phyloP scores from a whole-genome alignment of 495 filamentous ascomycete species.

The Neurospora sp. region DNA sequence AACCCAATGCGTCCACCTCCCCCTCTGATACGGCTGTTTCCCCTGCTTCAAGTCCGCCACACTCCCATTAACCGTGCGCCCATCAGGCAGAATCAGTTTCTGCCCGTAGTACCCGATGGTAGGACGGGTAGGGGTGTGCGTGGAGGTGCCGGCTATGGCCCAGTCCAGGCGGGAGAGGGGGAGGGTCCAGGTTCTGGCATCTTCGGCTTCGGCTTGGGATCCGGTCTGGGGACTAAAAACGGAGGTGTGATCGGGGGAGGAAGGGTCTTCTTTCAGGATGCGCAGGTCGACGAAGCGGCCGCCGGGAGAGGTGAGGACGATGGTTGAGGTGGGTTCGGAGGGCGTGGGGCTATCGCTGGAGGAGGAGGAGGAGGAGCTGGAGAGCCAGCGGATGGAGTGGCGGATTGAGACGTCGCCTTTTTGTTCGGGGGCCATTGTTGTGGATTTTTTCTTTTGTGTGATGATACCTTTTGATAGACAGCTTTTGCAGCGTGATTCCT shows the following conservation, averaged over 20 bases:
- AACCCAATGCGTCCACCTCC: slow-evolving; percentile 43
- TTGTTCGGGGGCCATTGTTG: neutral
- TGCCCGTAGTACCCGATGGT: neutral
- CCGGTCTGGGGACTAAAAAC: neutral
- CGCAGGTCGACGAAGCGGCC: slow-evolving; percentile 43
- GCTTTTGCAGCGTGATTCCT: neutral
- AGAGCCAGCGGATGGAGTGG: slow-evolving; percentile 33
- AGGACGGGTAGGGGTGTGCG: slow-evolving; percentile 1
- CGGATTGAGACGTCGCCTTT: slow-evolving; percentile 28
- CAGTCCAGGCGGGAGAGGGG: slow-evolving; percentile 26
- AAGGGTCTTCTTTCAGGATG: slow-evolving; percentile 7
- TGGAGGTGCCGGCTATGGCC: slow-evolving; percentile 45
- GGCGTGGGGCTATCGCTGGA: neutral
- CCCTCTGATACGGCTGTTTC: neutral
- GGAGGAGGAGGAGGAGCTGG: slow-evolving; percentile 18
- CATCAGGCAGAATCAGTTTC: neutral
- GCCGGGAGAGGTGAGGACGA: slow-evolving; percentile 39
- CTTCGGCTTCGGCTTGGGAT: slow-evolving; percentile 1
- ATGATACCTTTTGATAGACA: neutral
- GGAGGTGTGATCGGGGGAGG: neutral
- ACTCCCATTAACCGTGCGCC: neutral
- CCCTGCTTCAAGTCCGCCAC: neutral
- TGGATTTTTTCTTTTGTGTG: neutral
- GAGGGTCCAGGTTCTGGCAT: neutral
- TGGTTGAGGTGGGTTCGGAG: slow-evolving; percentile 31